Base-by-base conservation (phyloP, 495 filamentous ascomycete species). In the Amniculicola lignicola region DNA sequence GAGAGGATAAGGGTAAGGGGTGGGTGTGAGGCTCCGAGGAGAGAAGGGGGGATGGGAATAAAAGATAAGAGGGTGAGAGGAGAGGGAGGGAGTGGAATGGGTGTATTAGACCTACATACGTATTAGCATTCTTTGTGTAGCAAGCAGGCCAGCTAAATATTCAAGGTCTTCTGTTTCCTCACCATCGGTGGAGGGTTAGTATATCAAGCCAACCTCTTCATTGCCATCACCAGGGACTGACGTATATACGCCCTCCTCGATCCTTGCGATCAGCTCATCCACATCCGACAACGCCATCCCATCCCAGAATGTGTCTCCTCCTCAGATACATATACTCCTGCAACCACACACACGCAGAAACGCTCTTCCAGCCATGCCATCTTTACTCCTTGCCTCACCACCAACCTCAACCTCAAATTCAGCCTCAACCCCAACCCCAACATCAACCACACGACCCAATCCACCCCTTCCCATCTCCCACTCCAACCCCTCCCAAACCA, bases 331-430 rank as follows among this genome's bases (percentile, higher is more conserved):
- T 22, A 4, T 59, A 51, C 39, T 12, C 36, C 28, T 52, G 55
- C 47, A 36, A 25, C 1, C 47, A 46, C 5, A 2, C 7, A 4
- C 55, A 59, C 46, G 18, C 38, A 16, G 55, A 59, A 47, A 36
- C 47, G 24, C 47, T 59, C 46, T 36, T 59, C 38, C 46, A 52
- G 40, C 47, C 46, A 21, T 59, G 55, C 29, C 46, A 44, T 18
- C 37, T 43, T 25, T 31, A 31, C 29, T 10, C 11, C 10, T 25
- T 19, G 7, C 22, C 27, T 16, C 27, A 41, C 27, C 14, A 21
- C 10, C 24, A 7, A 11, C 22, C 23, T n/a, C 28, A 38, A 41
- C n/a, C 11, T 6, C 23, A 6, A 4, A 41, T 18, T 42, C 29
- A 7, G n/a, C 29, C 7, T 33, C 29, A n/a, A 7, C 7, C 7